Base-by-base conservation (phyloP, 352 stramenopile species). In the Blastocystis sp. region DNA sequence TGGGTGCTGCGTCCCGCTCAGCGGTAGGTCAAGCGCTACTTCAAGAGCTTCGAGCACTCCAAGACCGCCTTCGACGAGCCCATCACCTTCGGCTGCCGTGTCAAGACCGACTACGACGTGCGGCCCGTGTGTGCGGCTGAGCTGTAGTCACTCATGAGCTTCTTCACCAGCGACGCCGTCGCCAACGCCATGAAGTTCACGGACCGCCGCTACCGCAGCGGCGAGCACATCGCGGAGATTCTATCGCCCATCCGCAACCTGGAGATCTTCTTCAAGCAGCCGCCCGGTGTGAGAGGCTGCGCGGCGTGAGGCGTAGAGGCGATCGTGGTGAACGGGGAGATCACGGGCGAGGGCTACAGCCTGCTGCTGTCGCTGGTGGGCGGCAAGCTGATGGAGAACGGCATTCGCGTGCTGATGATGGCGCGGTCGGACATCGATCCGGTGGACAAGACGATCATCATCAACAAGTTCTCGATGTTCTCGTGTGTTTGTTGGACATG, bases 101-200 rank as follows among this genome's bases (percentile, higher is more conserved):
- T 81, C 14, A 64, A 69, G 53, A 81, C 53, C 28, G 71, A 81
- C n/a, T 81, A 81, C 41, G 71, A 81, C 34, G 71, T 81, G 34
- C 14, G 34, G 7, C 14, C 5, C n/a, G 11, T 23, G 43, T 4
- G 65, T 11, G 23, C 10, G 34, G 4, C 9, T 76, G 53, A 69
- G 4, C 9, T 17, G 41, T 71, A 81, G 71, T 38, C n/a, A 28
- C 38, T 81, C 14, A 74, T 81, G 11, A 48, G 38, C 41, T 81
- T 64, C 41, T 81, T 81, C 41, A 81, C 71, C 9, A 81, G 60
- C 34, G 53, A 64, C n/a, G 34, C 21, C n/a, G n/a, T 81, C 9
- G 28, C 34, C n/a, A 81, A 69, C n/a, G 28, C 28, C 5, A 81
- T 81, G 71, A 81, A 81, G 41, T 74, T 19, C 41, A 69, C n/a